These are phyloP conservation scores for Mortierella antarctica DNA, from an alignment of 192 early-diverging fungal species.

Conservation along the genomic window DNA sequence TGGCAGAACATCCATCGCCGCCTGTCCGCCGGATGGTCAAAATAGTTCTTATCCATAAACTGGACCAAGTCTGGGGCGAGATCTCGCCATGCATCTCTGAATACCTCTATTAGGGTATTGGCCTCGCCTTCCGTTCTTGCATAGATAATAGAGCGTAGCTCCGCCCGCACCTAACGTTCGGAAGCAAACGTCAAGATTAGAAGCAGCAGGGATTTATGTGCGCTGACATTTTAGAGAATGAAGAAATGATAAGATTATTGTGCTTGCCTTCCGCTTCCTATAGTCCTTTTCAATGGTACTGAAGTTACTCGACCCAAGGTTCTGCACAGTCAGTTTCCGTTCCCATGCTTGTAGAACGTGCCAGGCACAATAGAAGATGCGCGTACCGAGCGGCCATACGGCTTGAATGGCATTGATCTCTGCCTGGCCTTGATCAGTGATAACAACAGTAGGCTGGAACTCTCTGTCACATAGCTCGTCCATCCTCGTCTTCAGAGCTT, in stretches of 20 bases:
- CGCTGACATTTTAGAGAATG: too few species aligned
- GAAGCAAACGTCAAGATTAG: too few species aligned
- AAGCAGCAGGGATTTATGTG: too few species aligned
- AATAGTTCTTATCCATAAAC: slow-evolving; percentile 5
- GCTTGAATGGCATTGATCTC: slow-evolving; percentile 8
- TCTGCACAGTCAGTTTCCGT: not conserved
- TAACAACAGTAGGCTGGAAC: not conserved
- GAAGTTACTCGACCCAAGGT: not conserved
- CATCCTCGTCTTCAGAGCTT: not conserved
- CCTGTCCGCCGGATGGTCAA: not conserved
- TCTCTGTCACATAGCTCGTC: not conserved
- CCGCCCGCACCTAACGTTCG: too few species aligned
- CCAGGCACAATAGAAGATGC: slow-evolving; percentile 1
- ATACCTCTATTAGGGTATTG: not conserved
- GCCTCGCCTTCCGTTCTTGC: not conserved
- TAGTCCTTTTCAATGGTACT: not conserved
- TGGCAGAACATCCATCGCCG: slow-evolving; percentile 13
- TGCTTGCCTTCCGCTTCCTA: not conserved
- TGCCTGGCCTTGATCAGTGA: slow-evolving; percentile 11
- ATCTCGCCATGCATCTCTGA: not conserved
- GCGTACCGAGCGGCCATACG: not conserved
- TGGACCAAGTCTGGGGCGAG: not conserved
- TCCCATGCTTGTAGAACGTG: slow-evolving; percentile 13
- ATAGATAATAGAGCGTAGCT: too few species aligned
- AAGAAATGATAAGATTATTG: too few species aligned